phyloP scores from a whole-genome alignment of 129 eudicot species.

The sunflower (Helianthus annuus) region HanXRQr2.0-SUNRISE NC_035446.2:170705627-170706126 shows the following conservation, averaged over 20 bases:
- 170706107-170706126: too few species aligned
- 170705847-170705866: constrained; percentile 64
- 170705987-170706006: not conserved
- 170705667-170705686: constrained; percentile 77
- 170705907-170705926: constrained; percentile 79
- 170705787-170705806: not conserved
- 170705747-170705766: constrained; percentile 74
- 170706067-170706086: too few species aligned
- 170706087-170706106: too few species aligned
- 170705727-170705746: constrained; percentile 71
- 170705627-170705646: not conserved
- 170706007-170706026: not conserved
- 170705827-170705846: not conserved
- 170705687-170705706: constrained; percentile 83
- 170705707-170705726: constrained; percentile 77
- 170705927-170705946: constrained; percentile 84
- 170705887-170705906: constrained; percentile 72
- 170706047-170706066: too few species aligned
- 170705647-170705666: not conserved
- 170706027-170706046: too few species aligned
- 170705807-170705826: not conserved
- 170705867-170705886: constrained; percentile 88
- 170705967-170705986: constrained; percentile 76
- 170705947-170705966: constrained; percentile 66
- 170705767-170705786: constrained; percentile 49